Evolutionary conservation across 176 grass and related monocot species (phyloP).

Genomic region (Phoenix roebelenii): DNA sequence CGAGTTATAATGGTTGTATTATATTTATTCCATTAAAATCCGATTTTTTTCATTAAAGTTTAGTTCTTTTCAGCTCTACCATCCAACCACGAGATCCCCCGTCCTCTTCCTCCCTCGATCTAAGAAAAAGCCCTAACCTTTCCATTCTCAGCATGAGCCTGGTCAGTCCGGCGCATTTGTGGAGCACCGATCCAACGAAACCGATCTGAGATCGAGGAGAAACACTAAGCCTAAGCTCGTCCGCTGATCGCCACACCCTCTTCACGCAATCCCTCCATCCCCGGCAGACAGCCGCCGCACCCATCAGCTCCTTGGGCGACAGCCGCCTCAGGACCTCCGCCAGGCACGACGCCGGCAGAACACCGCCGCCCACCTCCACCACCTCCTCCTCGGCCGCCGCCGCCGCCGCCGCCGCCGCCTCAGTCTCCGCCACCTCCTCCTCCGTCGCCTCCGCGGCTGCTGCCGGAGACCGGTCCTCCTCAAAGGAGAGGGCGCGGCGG

Average conservation of each 20-base stretch:
- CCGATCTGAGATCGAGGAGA: conserved; percentile 24
- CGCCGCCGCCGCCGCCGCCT: conserved; percentile 21
- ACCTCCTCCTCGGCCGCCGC: neutral
- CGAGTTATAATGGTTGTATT: too few relatives aligned
- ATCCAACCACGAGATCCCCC: too few relatives aligned
- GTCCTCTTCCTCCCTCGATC: too few relatives aligned
- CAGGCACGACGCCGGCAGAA: conserved; percentile 24
- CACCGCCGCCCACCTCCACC: neutral
- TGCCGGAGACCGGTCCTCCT: conserved; percentile 22
- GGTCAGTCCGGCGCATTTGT: conserved; percentile 36
- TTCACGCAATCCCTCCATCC: conserved; percentile 60
- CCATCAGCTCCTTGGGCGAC: conserved; percentile 32
- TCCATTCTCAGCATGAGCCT: conserved; percentile 56
- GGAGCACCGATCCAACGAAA: conserved; percentile 43
- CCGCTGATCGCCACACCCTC: conserved; percentile 38
- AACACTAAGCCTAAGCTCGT: conserved; percentile 51
- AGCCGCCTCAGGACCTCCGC: conserved; percentile 54
- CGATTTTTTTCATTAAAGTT: too few relatives aligned
- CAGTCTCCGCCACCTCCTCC: neutral
- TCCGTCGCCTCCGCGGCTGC: conserved; percentile 24
- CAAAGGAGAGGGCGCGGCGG: conserved; percentile 62
- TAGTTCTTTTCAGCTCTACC: too few relatives aligned
- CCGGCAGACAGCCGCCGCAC: conserved; percentile 39
- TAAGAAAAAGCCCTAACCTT: conserved; percentile 41
- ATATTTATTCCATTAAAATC: too few relatives aligned